Conservation (phyloP, 2,329 filamentous ascomycete species). For the Fusarium duplospermum region DNA sequence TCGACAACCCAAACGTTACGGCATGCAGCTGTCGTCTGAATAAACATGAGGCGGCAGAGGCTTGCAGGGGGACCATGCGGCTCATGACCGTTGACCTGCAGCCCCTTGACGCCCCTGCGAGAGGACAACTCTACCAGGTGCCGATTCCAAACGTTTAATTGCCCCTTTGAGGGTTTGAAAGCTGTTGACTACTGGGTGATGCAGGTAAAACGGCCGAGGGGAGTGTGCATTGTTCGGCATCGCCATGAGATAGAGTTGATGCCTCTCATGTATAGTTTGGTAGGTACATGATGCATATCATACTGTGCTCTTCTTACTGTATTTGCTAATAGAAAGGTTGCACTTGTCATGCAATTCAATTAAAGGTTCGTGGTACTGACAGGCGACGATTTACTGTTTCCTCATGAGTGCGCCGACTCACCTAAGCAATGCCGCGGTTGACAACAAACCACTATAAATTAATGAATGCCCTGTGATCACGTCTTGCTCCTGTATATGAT, state of each 20-base stretch:
- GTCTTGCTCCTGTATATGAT: too few relatives aligned
- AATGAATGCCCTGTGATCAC: neutral
- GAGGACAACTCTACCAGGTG: neutral
- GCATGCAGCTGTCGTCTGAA: neutral
- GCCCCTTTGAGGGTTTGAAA: neutral
- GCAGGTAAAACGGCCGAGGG: conserved; percentile 4
- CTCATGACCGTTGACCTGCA: conserved; percentile 2
- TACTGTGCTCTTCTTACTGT: neutral
- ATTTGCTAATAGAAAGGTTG: neutral
- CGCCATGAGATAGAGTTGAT: conserved; percentile 3
- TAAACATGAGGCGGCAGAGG: conserved; percentile 4
- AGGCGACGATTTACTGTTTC: neutral
- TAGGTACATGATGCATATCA: neutral
- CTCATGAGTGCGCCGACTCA: neutral
- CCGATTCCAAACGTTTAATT: conserved; percentile 3
- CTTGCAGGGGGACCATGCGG: conserved; percentile 8
- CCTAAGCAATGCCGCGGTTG: neutral
- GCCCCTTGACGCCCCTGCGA: neutral
- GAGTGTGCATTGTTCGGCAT: conserved; percentile 10
- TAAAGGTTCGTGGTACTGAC: neutral
- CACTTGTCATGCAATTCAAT: neutral
- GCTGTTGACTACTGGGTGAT: neutral
- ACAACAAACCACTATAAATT: neutral
- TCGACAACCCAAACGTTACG: neutral
- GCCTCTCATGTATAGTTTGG: neutral